Evolutionary conservation across 257 asterid species (phyloP).

Genomic region (Salvia miltiorrhiza): DNA sequence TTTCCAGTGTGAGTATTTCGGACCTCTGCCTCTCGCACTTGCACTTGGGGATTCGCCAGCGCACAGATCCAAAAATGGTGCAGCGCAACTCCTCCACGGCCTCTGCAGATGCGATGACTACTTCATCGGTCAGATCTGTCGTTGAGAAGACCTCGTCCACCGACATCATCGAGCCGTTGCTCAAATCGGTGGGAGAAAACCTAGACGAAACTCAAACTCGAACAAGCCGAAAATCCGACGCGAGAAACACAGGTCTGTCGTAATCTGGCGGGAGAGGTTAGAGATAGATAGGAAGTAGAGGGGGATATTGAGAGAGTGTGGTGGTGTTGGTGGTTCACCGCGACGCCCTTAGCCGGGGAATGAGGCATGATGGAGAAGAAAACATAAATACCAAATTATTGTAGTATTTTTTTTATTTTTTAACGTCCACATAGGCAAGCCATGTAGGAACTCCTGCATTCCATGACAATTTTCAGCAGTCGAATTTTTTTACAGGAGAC

Average conservation of each 20-base stretch:
- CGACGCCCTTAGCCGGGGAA: too few relatives aligned
- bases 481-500: too few relatives aligned
- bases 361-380: too few relatives aligned
- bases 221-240: constrained; percentile 49
- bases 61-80: constrained; percentile 26
- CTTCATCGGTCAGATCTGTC: constrained; percentile 68
- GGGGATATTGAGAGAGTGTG: too few relatives aligned
- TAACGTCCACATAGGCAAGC: too few relatives aligned
- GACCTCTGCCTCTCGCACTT: constrained; percentile 41
- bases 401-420: too few relatives aligned
- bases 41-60: constrained; percentile 13
- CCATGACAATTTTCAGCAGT: too few relatives aligned
- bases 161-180: constrained; percentile 41
- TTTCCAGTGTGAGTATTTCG: constrained; percentile 40
- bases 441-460: too few relatives aligned
- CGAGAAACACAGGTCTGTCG: constrained; percentile 41
- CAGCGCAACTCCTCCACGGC: constrained; percentile 22
- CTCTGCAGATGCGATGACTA: constrained; percentile 42
- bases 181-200: constrained; percentile 30
- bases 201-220: constrained; percentile 60
- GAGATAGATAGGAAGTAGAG: too few relatives aligned
- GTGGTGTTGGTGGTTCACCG: too few relatives aligned
- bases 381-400: too few relatives aligned
- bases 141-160: constrained; percentile 57
- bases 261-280: constrained; percentile 1